Evolutionary conservation across 108 stramenopile genomes (phyloP), one percentile per base, ranked within the genome.

Genomic region (Cyclotella distinguenda): DNA sequence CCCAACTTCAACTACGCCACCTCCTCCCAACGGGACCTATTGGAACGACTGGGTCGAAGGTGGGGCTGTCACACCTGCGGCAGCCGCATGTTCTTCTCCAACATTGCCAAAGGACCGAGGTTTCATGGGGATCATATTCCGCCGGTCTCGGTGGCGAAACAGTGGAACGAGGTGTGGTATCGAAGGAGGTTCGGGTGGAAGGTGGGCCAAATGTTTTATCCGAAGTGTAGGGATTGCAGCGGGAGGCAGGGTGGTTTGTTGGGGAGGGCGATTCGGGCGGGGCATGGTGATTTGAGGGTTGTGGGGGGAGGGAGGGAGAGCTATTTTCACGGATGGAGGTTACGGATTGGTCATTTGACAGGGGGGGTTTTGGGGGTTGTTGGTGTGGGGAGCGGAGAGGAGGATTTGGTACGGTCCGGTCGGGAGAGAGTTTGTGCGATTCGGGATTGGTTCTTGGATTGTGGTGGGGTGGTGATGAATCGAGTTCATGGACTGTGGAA

Each of bases 101-200:
- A 44, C 16, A 30, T 27, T 9, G 51, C n/a, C 18, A 59, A 52
- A 26, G 43, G 34, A 43, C 56, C 70, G 9, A 65, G 55, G 13
- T 90, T 90, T 59, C 76, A 85, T 30, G 91, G 81, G 5, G 95
- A 95, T 79, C 95, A 95, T 83, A 89, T 93, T 78, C 95, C 95
- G 40, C 95, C 95, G 13, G 84, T 81, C 25, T 68, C 78, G 4
- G 86, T 95, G 13, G 95, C 84, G 1, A 74, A 77, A 48, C 77
- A 84, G 51, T 59, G 82, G 60, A 91, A 90, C 61, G 21, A 60
- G 31, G 40, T 60, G 10, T 89, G 84, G 85, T 73, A 60, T 40
- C 73, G 87, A 30, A 61, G 51, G 39, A 43, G 60, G 30, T 56
- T 82, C 25, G 64, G 68, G 50, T 46, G 68, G 32, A 47, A 56